Conservation (phyloP, 2,329 filamentous ascomycete genomes). For the Lithohypha guttulata region DNA sequence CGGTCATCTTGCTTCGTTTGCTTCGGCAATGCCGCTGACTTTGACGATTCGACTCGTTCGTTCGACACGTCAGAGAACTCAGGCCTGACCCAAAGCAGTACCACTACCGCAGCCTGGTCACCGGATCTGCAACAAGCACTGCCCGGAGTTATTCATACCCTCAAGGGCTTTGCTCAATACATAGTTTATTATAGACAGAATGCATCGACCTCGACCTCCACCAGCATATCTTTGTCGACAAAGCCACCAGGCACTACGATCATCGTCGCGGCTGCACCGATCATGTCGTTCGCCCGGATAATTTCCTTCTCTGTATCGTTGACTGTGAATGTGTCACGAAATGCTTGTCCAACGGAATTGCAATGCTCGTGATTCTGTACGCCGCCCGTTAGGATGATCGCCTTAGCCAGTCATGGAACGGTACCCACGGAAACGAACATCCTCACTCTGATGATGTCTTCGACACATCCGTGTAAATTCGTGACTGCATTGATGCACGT, state of each 20-base stretch:
- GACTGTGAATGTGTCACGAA: too few relatives aligned
- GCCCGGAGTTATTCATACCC: too few relatives aligned
- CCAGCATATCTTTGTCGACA: constrained; percentile 28
- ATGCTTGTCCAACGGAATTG: constrained; percentile 9
- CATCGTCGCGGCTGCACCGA: constrained; percentile 28
- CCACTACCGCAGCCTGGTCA: too few relatives aligned
- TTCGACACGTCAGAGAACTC: too few relatives aligned
- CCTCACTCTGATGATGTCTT: constrained; percentile 27
- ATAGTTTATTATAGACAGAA: constrained; percentile 15
- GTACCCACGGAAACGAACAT: constrained; percentile 25
- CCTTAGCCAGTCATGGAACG: background rate
- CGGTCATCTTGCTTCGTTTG: too few relatives aligned
- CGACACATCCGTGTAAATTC: constrained; percentile 25
- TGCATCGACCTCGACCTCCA: constrained; percentile 34
- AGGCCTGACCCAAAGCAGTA: too few relatives aligned
- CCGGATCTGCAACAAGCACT: too few relatives aligned
- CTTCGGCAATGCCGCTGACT: too few relatives aligned
- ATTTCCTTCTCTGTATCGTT: too few relatives aligned
- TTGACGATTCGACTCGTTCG: too few relatives aligned
- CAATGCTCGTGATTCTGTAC: background rate
- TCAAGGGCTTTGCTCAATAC: too few relatives aligned
- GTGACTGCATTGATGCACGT: constrained; percentile 27
- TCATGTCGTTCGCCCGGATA: constrained; percentile 12
- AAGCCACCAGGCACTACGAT: constrained; percentile 30
- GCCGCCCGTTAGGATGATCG: background rate